phyloP scores from a whole-genome alignment of 148 eudicot species.

The Silene conica region DNA sequence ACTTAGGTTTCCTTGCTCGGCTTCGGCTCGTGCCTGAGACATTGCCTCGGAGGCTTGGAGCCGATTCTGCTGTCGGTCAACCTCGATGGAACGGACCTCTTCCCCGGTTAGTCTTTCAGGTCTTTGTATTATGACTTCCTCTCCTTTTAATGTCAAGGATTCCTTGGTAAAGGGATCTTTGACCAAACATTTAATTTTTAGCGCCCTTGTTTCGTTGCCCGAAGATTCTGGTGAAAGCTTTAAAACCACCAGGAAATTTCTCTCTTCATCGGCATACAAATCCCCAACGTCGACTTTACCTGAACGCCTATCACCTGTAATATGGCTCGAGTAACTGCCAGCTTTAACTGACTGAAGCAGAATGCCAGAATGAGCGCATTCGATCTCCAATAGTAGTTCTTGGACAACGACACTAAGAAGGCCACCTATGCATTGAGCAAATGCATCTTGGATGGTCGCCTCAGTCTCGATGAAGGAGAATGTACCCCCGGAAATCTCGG shows the following conservation, averaged over 20 bases:
- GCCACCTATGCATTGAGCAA: slow-evolving; percentile 92
- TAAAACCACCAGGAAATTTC: slow-evolving; percentile 62
- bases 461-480: slow-evolving; percentile 88
- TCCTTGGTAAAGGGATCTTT: slow-evolving; percentile 53
- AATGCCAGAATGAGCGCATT: slow-evolving; percentile 41
- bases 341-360: slow-evolving; percentile 45
- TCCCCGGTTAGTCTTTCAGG: slow-evolving; percentile 28
- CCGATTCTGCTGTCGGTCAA: slow-evolving; percentile 70
- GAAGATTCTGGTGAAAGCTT: slow-evolving; percentile 42
- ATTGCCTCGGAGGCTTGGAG: slow-evolving; percentile 71
- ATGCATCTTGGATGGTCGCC: slow-evolving; percentile 73
- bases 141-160: slow-evolving; percentile 31
- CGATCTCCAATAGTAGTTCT: slow-evolving; percentile 49
- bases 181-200: slow-evolving; percentile 48
- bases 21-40: slow-evolving; percentile 50
- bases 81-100: slow-evolving; percentile 50
- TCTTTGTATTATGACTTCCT: slow-evolving; percentile 47
- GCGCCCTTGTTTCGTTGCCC: slow-evolving; percentile 31
- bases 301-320: slow-evolving; percentile 29
- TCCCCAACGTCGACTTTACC: slow-evolving; percentile 68
- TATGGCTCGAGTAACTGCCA: slow-evolving; percentile 50
- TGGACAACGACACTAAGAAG: slow-evolving; percentile 77
- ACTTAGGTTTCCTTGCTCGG: slow-evolving; percentile 59
- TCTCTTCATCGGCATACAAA: slow-evolving; percentile 80
- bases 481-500: slow-evolving; percentile 83